Evolutionary conservation across 1,284 basidiomycete genomes (phyloP).

Genomic region (Wallemia mellicola): DNA sequence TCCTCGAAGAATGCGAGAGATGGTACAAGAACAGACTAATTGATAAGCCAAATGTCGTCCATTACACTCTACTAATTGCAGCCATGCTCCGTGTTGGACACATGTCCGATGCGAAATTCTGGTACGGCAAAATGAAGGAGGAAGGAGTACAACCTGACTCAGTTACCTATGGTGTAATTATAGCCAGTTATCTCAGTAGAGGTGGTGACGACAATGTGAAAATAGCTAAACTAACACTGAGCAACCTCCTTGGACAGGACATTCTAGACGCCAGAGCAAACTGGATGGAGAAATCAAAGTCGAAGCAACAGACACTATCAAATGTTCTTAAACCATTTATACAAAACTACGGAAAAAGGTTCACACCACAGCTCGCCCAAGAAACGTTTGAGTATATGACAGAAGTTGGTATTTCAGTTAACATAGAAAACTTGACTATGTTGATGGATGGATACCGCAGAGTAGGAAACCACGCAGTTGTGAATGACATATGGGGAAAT

Average conservation of each 20-base stretch:
- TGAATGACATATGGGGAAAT: conserved; percentile 35
- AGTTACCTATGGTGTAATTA: conserved; percentile 38
- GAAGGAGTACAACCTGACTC: conserved; percentile 37
- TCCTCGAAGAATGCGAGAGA: conserved; percentile 37
- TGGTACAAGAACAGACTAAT: conserved; percentile 11
- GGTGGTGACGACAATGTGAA: conserved; percentile 15
- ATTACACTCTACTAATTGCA: conserved; percentile 58
- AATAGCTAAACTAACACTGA: conserved; percentile 5
- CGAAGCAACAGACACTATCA: conserved; percentile 10
- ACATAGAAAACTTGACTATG: conserved; percentile 30
- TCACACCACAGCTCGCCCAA: conserved; percentile 26
- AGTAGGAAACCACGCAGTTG: conserved; percentile 25
- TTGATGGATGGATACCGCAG: conserved; percentile 48
- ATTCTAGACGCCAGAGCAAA: conserved; percentile 11
- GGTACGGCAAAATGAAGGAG: conserved; percentile 42
- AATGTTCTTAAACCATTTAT: conserved; percentile 36
- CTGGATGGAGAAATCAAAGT: conserved; percentile 5
- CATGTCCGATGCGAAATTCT: conserved; percentile 27
- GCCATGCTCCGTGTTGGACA: conserved; percentile 36
- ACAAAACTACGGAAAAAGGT: conserved; percentile 23
- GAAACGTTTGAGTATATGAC: conserved; percentile 28
- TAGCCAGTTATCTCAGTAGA: conserved; percentile 29
- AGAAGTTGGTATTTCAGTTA: conserved; percentile 21
- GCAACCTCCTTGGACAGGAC: conserved; percentile 6
- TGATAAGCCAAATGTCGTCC: conserved; percentile 19